Conservation (phyloP, 495 filamentous ascomycete species). For the Aspergillus kassunensis region DNA sequence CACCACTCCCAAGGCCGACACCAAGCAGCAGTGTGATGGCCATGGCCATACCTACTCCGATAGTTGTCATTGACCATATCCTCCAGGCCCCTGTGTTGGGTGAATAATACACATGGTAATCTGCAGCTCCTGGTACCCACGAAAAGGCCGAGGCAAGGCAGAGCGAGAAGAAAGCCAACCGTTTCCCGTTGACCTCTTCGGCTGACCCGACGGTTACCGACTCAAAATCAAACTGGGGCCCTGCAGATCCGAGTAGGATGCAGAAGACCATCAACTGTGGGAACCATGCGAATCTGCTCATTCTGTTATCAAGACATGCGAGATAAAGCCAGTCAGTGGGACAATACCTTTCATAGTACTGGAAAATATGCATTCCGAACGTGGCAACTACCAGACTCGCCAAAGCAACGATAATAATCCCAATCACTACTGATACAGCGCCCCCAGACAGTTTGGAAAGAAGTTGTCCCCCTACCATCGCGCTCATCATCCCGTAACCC, state of each 20-base stretch:
- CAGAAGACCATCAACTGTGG: slow-evolving; percentile 63
- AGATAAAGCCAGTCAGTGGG: not conserved
- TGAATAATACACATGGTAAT: slow-evolving; percentile 58
- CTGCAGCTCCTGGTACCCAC: slow-evolving; percentile 49
- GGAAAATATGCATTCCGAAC: slow-evolving; percentile 72
- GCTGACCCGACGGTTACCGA: slow-evolving; percentile 33
- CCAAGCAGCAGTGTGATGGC: slow-evolving; percentile 62
- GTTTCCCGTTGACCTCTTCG: slow-evolving; percentile 49
- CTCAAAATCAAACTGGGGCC: slow-evolving; percentile 59
- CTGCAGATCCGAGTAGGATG: slow-evolving; percentile 64
- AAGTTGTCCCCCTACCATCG: slow-evolving; percentile 51
- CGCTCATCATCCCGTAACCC: slow-evolving; percentile 65
- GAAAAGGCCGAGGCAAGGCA: slow-evolving; percentile 52
- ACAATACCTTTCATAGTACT: slow-evolving; percentile 57
- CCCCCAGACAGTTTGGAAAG: slow-evolving; percentile 55
- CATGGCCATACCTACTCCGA: slow-evolving; percentile 49
- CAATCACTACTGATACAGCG: slow-evolving; percentile 58
- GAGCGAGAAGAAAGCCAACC: slow-evolving; percentile 63
- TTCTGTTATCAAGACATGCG: not conserved
- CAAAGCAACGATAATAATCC: slow-evolving; percentile 62
- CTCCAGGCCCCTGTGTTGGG: slow-evolving; percentile 43
- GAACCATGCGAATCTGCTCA: slow-evolving; percentile 59
- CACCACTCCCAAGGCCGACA: slow-evolving; percentile 62
- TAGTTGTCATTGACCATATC: slow-evolving; percentile 43
- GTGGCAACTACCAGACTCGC: slow-evolving; percentile 61